Conservation (phyloP, 192 early-diverging fungal genomes). For the Coemansia sp. region DNA sequence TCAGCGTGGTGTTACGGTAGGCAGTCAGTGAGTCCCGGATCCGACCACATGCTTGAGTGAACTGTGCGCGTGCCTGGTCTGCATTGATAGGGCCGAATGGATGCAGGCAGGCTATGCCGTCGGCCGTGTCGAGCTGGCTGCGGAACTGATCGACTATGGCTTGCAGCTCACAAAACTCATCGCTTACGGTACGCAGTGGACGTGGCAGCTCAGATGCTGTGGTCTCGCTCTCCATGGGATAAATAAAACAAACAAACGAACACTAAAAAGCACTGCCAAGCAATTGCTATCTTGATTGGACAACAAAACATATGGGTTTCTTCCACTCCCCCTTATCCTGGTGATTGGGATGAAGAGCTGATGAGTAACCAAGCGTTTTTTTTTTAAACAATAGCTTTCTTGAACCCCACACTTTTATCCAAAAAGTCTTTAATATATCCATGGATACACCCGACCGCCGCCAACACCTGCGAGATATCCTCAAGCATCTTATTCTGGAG, state of each 20-base stretch:
- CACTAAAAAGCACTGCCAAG: no score
- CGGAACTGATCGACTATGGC: conserved; percentile 33
- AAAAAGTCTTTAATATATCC: no score
- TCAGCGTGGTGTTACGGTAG: conserved; percentile 42
- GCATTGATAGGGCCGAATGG: conserved; percentile 42
- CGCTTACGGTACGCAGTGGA: conserved; percentile 35
- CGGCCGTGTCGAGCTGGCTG: conserved; percentile 25
- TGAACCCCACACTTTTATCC: no score
- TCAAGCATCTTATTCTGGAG: conserved; percentile 65
- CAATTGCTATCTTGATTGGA: no score
- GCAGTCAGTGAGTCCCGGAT: conserved; percentile 20
- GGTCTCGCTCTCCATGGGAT: no score
- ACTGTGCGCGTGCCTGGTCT: conserved; percentile 22
- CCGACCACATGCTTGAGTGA: conserved; percentile 27
- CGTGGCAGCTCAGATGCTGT: conserved; percentile 7
- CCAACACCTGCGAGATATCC: conserved; percentile 52
- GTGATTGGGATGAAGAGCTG: no score
- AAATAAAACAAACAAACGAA: no score
- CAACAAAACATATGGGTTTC: no score
- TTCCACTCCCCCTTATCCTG: no score
- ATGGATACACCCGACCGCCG: conserved; percentile 6
- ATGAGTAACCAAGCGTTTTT: no score
- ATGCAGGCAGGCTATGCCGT: conserved; percentile 36
- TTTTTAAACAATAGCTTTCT: no score
- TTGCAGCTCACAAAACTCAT: conserved; percentile 44